These are phyloP conservation scores for Penicillium dipodomyicola DNA, from an alignment of 495 filamentous ascomycete genomes.

Conservation along the genomic window DNA sequence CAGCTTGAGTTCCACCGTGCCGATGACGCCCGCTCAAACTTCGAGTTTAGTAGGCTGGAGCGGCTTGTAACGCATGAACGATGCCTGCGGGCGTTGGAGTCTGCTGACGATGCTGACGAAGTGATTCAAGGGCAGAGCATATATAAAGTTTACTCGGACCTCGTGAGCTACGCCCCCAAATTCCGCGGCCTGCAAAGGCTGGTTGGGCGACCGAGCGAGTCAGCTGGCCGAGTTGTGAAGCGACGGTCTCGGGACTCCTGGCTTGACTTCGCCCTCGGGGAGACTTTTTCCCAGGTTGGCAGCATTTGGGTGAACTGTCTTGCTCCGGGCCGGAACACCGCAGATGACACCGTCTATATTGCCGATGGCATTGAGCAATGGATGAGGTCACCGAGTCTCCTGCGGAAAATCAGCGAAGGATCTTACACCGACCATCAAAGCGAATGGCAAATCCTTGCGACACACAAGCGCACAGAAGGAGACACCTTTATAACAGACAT, in stretches of 20 bases:
- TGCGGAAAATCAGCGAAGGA: no score
- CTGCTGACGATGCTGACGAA: conserved; percentile 41
- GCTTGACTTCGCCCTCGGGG: conserved; percentile 38
- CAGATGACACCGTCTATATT: no score
- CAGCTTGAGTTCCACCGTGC: no score
- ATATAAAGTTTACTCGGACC: conserved; percentile 44
- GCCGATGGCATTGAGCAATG: no score
- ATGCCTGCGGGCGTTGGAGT: conserved; percentile 40
- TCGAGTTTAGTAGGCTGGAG: conserved; percentile 43
- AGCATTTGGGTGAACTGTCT: conserved; percentile 55
- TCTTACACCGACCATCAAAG: no score
- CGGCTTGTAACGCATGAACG: conserved; percentile 40
- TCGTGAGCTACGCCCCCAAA: conserved; percentile 48
- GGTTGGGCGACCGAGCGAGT: conserved; percentile 42
- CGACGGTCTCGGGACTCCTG: conserved; percentile 36
- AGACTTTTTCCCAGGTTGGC: conserved; percentile 51
- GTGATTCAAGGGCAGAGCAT: conserved; percentile 50
- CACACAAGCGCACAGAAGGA: conserved; percentile 34
- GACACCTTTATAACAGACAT: conserved; percentile 46
- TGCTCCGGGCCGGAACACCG: conserved; percentile 24
- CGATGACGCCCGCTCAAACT: no score
- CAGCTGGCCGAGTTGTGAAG: conserved; percentile 44
- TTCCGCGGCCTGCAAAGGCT: conserved; percentile 49
- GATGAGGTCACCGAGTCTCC: no score
- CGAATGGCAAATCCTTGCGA: conserved; percentile 49